Evolutionary conservation across 192 early-diverging fungal genomes (phyloP).

Genomic region (Backusella sp.): DNA sequence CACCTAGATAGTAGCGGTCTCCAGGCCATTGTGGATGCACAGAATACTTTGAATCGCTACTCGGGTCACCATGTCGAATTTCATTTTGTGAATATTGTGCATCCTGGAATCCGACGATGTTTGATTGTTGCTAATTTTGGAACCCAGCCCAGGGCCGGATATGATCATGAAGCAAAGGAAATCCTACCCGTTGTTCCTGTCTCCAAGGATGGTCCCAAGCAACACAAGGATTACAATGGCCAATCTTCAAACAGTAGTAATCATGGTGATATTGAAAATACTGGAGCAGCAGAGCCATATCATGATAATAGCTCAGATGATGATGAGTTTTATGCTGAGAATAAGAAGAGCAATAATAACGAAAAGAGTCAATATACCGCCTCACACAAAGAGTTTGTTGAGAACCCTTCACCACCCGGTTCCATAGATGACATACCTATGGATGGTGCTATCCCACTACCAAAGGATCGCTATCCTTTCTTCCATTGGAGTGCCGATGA

Average conservation of each 20-base stretch:
- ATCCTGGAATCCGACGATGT: conserved; percentile 14
- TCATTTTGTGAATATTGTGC: conserved; percentile 29
- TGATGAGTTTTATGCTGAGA: background rate
- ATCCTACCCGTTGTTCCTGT: background rate
- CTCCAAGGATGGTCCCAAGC: background rate
- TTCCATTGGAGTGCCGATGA: conserved; percentile 3
- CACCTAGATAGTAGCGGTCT: conserved; percentile 79
- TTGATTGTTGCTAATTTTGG: conserved; percentile 24
- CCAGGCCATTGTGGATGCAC: conserved; percentile 69
- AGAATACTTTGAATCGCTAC: conserved; percentile 23
- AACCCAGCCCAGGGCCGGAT: background rate
- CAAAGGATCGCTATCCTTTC: background rate
- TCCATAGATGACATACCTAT: background rate
- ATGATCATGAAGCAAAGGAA: background rate
- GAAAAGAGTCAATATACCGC: background rate
- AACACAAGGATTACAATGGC: background rate
- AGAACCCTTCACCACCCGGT: background rate
- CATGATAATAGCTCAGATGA: background rate
- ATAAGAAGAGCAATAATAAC: background rate
- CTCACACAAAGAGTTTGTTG: background rate
- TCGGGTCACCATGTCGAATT: conserved; percentile 24
- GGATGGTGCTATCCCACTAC: background rate
- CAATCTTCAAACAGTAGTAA: background rate
- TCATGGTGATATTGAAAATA: background rate
- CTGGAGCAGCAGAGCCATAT: background rate